phyloP scores from a whole-genome alignment of 768 basidiomycete genomes.

The Mrakia blollopis region DNA sequence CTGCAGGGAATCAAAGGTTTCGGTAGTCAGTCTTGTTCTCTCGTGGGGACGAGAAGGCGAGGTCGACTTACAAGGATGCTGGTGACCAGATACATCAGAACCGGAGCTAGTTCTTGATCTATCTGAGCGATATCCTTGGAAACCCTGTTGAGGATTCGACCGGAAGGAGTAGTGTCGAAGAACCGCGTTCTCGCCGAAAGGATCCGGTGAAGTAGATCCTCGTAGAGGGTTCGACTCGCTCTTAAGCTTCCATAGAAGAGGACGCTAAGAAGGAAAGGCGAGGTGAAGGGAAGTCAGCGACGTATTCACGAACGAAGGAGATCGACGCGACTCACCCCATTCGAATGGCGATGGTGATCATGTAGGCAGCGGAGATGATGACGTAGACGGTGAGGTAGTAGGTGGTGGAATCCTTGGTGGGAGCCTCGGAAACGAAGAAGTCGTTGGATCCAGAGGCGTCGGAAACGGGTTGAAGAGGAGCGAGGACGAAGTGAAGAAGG shows the following conservation, averaged over 20 bases:
- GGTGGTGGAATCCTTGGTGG: slow-evolving; percentile 32
- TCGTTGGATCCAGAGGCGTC: slow-evolving; percentile 22
- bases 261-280: neutral
- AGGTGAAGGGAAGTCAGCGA: neutral
- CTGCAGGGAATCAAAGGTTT: neutral
- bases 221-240: slow-evolving; percentile 42
- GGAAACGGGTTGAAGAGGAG: neutral
- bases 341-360: slow-evolving; percentile 39
- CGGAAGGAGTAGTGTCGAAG: slow-evolving; percentile 29
- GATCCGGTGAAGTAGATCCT: slow-evolving; percentile 37
- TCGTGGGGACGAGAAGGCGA: neutral
- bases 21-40: slow-evolving; percentile 32
- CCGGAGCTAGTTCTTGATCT: slow-evolving; percentile 25
- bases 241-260: slow-evolving; percentile 39
- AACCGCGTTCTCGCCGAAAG: slow-evolving; percentile 44
- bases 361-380: slow-evolving; percentile 37
- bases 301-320: neutral
- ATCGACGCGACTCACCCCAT: slow-evolving; percentile 28
- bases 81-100: slow-evolving; percentile 11
- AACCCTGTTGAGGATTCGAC: slow-evolving; percentile 24
- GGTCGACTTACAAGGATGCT: neutral
- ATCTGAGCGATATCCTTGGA: neutral
- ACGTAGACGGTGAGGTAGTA: slow-evolving; percentile 41
- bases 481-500: slow-evolving; percentile 4
- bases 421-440: neutral